Conservation (phyloP, 1,284 basidiomycete genomes). For the Agaricales sp. region DNA sequence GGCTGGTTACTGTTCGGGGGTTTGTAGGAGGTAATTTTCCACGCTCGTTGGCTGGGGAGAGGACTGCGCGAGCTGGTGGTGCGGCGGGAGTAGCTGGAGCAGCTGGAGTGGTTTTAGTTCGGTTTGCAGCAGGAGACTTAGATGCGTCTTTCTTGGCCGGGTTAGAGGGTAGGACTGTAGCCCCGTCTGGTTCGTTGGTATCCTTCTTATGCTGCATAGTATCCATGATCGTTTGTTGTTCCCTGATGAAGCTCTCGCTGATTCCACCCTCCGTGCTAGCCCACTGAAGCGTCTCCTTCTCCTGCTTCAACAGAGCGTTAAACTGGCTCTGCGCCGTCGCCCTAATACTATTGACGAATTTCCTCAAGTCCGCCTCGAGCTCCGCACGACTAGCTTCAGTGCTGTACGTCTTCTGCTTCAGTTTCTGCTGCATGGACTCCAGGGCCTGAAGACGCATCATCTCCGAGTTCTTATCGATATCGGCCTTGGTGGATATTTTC, state of each 20-base stretch:
- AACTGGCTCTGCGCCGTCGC: neutral
- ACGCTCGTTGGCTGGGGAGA: too few species aligned
- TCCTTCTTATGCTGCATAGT: neutral
- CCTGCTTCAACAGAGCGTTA: neutral
- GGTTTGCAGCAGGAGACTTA: neutral
- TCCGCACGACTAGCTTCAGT: neutral
- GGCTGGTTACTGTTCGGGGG: too few species aligned
- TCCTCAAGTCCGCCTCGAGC: neutral
- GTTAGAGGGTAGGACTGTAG: neutral
- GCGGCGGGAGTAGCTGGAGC: neutral
- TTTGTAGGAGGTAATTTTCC: too few species aligned
- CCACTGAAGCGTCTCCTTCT: neutral
- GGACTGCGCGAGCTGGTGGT: too few species aligned
- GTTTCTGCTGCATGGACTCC: neutral
- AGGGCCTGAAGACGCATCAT: neutral
- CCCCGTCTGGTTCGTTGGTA: neutral
- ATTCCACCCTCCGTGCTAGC: neutral
- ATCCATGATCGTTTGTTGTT: neutral
- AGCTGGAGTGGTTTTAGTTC: neutral
- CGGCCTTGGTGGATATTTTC: neutral
- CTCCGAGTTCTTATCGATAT: neutral
- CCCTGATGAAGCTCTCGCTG: neutral
- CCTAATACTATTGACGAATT: neutral
- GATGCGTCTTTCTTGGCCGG: neutral
- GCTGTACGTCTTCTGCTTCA: neutral